Conservation (phyloP, 192 early-diverging fungal genomes). For the Allomyces arbusculus region DNA sequence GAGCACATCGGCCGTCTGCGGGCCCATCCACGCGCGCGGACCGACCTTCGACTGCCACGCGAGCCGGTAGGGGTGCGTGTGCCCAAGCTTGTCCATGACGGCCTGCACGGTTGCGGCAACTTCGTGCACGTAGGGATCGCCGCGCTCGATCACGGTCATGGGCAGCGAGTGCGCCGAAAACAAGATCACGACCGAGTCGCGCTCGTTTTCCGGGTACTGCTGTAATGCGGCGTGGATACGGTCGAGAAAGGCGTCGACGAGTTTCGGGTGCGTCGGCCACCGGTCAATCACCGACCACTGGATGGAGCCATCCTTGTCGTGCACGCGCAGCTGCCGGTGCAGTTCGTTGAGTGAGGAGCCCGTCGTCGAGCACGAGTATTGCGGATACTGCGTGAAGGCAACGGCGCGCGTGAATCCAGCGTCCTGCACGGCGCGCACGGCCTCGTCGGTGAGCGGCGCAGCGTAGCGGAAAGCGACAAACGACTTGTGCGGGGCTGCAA, state of each 20-base stretch:
- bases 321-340: slow-evolving; percentile 31
- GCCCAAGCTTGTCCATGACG: slow-evolving; percentile 53
- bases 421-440: slow-evolving; percentile 53
- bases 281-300: slow-evolving; percentile 93
- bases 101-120: slow-evolving; percentile 64
- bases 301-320: slow-evolving; percentile 42
- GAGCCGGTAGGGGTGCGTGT: slow-evolving; percentile 63
- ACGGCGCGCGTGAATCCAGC: slow-evolving; percentile 70
- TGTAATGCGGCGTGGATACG: slow-evolving; percentile 49
- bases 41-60: slow-evolving; percentile 95
- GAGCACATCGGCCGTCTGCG: slow-evolving; percentile 65
- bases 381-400: slow-evolving; percentile 86
- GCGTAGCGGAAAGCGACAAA: slow-evolving; percentile 92
- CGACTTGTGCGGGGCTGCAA: slow-evolving; percentile 59
- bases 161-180: slow-evolving; percentile 95
- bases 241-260: slow-evolving; percentile 62
- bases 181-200: slow-evolving; percentile 54
- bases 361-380: slow-evolving; percentile 90
- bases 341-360: slow-evolving; percentile 84
- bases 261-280: slow-evolving; percentile 71
- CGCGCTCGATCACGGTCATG: slow-evolving; percentile 76
- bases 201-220: slow-evolving; percentile 39
- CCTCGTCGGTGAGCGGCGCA: slow-evolving; percentile 46
- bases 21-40: slow-evolving; percentile 76
- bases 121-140: slow-evolving; percentile 72